These are phyloP conservation scores for Aspergillus pseudonomiae DNA, from an alignment of 2,329 filamentous ascomycete species.

Conservation along the genomic window DNA sequence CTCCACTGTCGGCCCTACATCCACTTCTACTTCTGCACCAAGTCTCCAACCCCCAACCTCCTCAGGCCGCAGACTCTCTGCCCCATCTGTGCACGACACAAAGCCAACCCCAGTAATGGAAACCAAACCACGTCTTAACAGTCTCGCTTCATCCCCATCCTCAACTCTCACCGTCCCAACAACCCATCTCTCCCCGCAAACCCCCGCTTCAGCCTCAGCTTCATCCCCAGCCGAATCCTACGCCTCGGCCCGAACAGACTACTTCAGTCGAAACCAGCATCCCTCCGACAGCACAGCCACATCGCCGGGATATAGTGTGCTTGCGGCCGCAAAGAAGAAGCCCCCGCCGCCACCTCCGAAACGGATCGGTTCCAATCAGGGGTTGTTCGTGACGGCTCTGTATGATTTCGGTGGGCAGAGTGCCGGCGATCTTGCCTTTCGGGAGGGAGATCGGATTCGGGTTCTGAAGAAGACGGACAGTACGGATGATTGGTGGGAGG, in stretches of 20 bases:
- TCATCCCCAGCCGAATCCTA: conserved; percentile 42
- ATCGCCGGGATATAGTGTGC: conserved; percentile 36
- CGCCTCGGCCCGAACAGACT: conserved; percentile 43
- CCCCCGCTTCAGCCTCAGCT: conserved; percentile 21
- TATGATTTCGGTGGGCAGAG: conserved; percentile 75
- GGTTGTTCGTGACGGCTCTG: conserved; percentile 67
- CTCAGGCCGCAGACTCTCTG: conserved; percentile 24
- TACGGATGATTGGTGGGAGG: conserved; percentile 86
- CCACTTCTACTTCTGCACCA: neutral
- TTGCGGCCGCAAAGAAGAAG: conserved; percentile 66
- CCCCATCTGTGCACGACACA: conserved; percentile 13
- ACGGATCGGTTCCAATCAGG: conserved; percentile 56
- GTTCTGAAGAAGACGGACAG: conserved; percentile 78
- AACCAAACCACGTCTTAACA: conserved; percentile 31
- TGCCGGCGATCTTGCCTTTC: conserved; percentile 71
- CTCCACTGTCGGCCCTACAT: neutral
- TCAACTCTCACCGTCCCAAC: conserved; percentile 9
- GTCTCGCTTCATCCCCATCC: conserved; percentile 21
- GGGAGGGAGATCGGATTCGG: conserved; percentile 75
- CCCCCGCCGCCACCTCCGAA: conserved; percentile 76
- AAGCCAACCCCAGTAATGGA: conserved; percentile 31
- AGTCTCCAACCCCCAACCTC: conserved; percentile 12
- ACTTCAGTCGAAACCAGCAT: conserved; percentile 43
- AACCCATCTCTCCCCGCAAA: conserved; percentile 12
- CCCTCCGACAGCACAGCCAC: conserved; percentile 45